Conservation (phyloP, 1,284 basidiomycete genomes). For the Hypsizygus ulmarius region DNA sequence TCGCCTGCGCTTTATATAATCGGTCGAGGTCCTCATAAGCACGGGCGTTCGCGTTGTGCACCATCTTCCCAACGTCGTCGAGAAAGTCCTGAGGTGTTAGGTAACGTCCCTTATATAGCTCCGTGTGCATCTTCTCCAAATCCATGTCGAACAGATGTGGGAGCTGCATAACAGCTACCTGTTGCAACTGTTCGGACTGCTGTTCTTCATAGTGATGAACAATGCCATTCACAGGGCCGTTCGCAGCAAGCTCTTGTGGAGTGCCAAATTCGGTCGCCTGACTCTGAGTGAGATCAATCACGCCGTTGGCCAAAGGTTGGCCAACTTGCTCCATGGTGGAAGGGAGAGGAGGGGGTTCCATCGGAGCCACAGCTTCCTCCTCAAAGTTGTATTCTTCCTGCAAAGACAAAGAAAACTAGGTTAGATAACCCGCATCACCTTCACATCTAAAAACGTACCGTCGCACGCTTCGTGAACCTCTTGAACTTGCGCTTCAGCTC, state of each 20-base stretch:
- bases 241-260: conserved; percentile 6
- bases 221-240: conserved; percentile 22
- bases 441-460: conserved; percentile 46
- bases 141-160: conserved; percentile 74
- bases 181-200: conserved; percentile 29
- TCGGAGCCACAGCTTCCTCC: conserved; percentile 25
- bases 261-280: conserved; percentile 25
- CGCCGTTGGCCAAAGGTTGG: conserved; percentile 39
- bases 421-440: conserved; percentile 2
- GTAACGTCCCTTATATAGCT: conserved; percentile 86
- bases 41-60: conserved; percentile 78
- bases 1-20: conserved; percentile 81
- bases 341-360: conserved; percentile 19
- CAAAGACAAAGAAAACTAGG: conserved; percentile 3
- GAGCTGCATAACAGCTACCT: conserved; percentile 33
- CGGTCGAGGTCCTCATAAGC: conserved; percentile 72
- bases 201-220: conserved; percentile 22
- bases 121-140: conserved; percentile 86
- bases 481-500: conserved; percentile 95
- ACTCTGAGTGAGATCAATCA: conserved; percentile 44
- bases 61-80: conserved; percentile 85
- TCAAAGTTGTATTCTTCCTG: conserved; percentile 76
- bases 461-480: conserved; percentile 82
- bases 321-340: conserved; percentile 40
- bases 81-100: conserved; percentile 87